A percentile compares a stretch with the other conserved stretches of the same genome.
These are phyloP conservation scores for Brassica napus DNA, from an alignment of 345 rosid species.

Conservation along the genomic window DNA sequence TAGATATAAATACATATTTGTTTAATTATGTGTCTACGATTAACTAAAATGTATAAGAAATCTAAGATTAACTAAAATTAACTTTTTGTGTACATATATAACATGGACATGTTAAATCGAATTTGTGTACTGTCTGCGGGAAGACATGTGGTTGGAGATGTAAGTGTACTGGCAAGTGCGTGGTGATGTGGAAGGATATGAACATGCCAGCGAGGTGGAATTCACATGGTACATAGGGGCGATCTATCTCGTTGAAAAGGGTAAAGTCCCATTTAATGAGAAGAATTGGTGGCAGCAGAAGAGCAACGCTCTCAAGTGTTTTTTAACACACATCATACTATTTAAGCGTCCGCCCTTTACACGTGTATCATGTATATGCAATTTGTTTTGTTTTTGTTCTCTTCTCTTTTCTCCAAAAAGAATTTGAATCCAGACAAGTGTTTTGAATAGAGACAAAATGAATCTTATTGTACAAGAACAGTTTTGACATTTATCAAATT, in stretches of 20 bases:
- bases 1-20: not conserved
- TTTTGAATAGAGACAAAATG: not conserved
- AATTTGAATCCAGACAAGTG: not conserved
- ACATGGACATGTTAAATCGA: not conserved
- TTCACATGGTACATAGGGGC: slow-evolving; percentile 4
- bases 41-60: not conserved
- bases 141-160: slow-evolving; percentile 7
- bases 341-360: not conserved
- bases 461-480: not conserved
- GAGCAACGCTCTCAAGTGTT: not conserved
- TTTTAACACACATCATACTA: slow-evolving; percentile 2
- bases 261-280: not conserved
- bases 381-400: not conserved
- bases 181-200: slow-evolving; percentile 12
- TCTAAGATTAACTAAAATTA: not conserved
- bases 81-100: not conserved
- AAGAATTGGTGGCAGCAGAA: slow-evolving; percentile 31
- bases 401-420: not conserved
- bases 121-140: not conserved
- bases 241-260: not conserved
- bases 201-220: slow-evolving; percentile 16
- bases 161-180: not conserved
- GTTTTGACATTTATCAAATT: not conserved
- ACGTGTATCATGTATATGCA: slow-evolving; percentile 11
- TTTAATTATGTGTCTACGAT: not conserved